A percentile compares a stretch with the other conserved stretches of the same genome.
These are phyloP conservation scores for Plasmodium inui DNA, from an alignment of 169 alveolate species.

Conservation along the genomic window DNA sequence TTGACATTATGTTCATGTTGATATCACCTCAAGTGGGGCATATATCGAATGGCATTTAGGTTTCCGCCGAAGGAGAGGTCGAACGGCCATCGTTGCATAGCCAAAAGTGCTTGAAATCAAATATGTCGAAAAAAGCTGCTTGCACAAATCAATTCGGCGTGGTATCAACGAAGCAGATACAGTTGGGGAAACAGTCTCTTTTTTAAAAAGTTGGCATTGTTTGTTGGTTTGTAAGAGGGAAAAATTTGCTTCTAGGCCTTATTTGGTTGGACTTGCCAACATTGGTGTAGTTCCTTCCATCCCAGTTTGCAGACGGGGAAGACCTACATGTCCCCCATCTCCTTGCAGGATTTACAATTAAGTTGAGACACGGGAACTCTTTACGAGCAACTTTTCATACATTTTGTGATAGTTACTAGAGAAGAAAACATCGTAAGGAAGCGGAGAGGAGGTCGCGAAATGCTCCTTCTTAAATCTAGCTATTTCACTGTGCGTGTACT, in stretches of 20 bases:
- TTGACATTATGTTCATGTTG: neutral
- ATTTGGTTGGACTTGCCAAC: neutral
- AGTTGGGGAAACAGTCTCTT: neutral
- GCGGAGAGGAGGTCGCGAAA: neutral
- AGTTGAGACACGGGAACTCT: neutral
- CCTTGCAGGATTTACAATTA: neutral
- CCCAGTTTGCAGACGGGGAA: neutral
- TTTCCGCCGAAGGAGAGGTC: neutral
- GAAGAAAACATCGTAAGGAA: slow-evolving; percentile 20
- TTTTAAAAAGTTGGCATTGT: neutral
- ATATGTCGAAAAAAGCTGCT: neutral
- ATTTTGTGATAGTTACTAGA: slow-evolving; percentile 18
- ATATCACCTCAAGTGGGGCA: neutral
- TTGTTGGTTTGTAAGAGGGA: neutral
- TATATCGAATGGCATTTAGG: neutral
- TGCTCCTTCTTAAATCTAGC: slow-evolving; percentile 39
- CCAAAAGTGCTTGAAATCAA: neutral
- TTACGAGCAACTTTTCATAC: slow-evolving; percentile 28
- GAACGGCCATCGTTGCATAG: neutral
- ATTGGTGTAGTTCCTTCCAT: neutral
- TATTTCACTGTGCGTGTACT: slow-evolving; percentile 30
- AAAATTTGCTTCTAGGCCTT: neutral
- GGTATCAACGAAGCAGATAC: neutral
- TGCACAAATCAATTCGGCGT: neutral
- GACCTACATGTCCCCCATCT: neutral